Evolutionary conservation across 257 asterid species (phyloP), one percentile per base, ranked within the genome.

Genomic region (Cordia subcordata): DNA sequence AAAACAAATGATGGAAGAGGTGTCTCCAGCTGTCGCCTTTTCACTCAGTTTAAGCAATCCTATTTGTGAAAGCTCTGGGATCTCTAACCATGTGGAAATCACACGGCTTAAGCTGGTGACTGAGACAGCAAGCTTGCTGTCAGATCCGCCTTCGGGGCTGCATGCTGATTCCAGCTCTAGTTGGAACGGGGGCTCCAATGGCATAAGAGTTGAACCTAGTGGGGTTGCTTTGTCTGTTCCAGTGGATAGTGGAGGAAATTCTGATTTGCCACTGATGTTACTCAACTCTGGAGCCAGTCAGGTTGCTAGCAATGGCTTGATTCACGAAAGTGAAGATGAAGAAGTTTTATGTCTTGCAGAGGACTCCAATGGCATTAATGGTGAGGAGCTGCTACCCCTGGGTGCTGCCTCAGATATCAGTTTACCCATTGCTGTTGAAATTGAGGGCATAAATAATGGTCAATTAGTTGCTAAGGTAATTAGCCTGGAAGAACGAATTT

Each of bases 351-450:
- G 83, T 13, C 68, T 77, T n/a, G 80, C 67, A 32, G 90, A 82
- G 53, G 84, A 67, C 58, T 65, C 73, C 15, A 63, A 62, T 61
- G 67, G 71, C 42, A 66, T 75, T 51, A 77, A 70, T 27, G 61
- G 84, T 32, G 75, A 74, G 60, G 88, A 81, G 74, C 65, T 84
- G 74, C 77, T 84, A 35, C 94, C 88, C 11, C 51, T 80, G 39
- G 78, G 67, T 37, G 49, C 61, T 4, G 68, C 64, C 20, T 64
- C 78, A 19, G 82, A 85, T 16, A 69, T 70, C 39, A 79, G 86
- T 70, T 68, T 83, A 62, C 95, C 96, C 10, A 82, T 86, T 66
- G 94, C 89, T 20, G 87, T 89, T 50, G 89, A 86, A 66, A 73
- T 86, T 11, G 86, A 89, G 79, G 94, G 83, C 60, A 75, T 65